These are phyloP conservation scores for Rhazya stricta DNA, from an alignment of 257 asterid species.

Conservation along the genomic window DNA sequence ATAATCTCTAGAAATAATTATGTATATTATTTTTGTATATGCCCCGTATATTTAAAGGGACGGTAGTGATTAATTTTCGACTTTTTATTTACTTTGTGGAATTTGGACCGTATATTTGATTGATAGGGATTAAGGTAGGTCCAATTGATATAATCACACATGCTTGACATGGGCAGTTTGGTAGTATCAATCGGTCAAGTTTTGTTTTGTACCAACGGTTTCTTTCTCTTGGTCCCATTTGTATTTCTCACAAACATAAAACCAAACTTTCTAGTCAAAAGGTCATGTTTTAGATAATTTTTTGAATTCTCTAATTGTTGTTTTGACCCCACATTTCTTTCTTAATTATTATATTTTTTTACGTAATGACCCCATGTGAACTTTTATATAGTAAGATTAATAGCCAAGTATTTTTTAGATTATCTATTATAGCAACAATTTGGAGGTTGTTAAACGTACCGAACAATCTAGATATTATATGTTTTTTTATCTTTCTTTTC, in stretches of 20 bases:
- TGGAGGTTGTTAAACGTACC: neutral
- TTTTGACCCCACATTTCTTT: constrained; percentile 4
- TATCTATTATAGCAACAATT: neutral
- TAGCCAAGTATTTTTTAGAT: neutral
- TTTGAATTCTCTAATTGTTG: neutral
- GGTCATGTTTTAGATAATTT: neutral
- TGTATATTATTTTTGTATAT: too few relatives aligned
- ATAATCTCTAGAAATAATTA: too few relatives aligned
- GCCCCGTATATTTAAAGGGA: too few relatives aligned
- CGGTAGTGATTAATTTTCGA: too few relatives aligned
- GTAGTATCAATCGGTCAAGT: constrained; percentile 23
- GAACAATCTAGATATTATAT: too few relatives aligned
- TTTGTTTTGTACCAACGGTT: constrained; percentile 55
- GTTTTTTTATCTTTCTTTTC: too few relatives aligned
- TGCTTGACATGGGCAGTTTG: constrained; percentile 27
- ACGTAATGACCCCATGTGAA: neutral
- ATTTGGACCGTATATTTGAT: too few relatives aligned
- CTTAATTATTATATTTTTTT: neutral
- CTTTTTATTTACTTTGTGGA: too few relatives aligned
- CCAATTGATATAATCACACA: constrained; percentile 19
- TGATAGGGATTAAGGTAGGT: constrained; percentile 12
- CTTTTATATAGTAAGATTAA: neutral
- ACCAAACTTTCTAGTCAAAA: constrained; percentile 1
- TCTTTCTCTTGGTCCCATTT: constrained; percentile 10
- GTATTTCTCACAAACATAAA: neutral